Evolutionary conservation across 345 rosid genomes (phyloP).

Genomic region (Lepidium sativum): DNA sequence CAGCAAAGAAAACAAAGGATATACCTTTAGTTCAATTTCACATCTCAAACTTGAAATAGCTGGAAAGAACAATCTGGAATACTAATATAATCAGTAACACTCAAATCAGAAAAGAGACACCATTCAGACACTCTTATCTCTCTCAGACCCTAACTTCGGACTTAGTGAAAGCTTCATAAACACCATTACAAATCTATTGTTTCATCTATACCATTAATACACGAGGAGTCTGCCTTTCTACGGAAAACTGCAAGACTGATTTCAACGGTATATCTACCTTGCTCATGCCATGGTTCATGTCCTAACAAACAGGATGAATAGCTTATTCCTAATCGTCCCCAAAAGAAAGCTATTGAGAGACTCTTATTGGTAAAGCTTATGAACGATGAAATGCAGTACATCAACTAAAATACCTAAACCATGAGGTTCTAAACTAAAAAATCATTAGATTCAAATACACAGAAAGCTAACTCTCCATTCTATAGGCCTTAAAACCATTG

Average conservation of each 20-base stretch:
- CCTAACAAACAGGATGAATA: neutral
- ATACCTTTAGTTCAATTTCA: neutral
- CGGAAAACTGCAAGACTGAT: neutral
- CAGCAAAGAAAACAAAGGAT: neutral
- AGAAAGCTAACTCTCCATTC: neutral
- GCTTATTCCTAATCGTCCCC: neutral
- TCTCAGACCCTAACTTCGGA: neutral
- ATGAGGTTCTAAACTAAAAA: neutral
- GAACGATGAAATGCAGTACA: neutral
- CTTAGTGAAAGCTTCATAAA: neutral
- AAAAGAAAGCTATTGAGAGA: neutral
- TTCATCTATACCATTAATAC: neutral
- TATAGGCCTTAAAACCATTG: neutral
- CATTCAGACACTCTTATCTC: neutral
- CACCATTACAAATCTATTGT: neutral
- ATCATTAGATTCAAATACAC: neutral
- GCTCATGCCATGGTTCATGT: neutral
- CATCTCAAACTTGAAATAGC: neutral
- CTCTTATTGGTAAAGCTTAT: neutral
- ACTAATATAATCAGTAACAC: neutral
- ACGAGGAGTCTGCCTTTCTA: neutral
- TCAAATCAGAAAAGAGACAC: neutral
- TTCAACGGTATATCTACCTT: neutral
- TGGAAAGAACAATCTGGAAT: neutral
- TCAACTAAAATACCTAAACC: neutral